Percentiles rank a stretch among this genome's conserved stretches.
These are phyloP conservation scores for Pythium volutum DNA, from an alignment of 352 stramenopile genomes.

Conservation along the genomic window DNA sequence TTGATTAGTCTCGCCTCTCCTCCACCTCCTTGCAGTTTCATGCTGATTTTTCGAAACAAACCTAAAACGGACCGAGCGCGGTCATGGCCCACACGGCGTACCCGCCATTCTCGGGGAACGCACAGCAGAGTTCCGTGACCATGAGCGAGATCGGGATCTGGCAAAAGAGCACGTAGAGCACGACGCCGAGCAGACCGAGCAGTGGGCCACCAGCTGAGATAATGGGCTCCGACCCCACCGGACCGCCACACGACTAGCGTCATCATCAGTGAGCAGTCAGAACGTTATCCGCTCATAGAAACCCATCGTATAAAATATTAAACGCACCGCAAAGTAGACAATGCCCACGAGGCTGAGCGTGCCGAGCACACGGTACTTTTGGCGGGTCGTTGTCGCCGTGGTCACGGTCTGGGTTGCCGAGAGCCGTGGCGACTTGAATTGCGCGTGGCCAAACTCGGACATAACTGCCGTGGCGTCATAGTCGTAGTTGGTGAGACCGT, in stretches of 20 bases:
- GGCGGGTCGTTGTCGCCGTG: neutral
- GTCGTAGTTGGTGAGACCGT: neutral
- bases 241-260: slow-evolving; percentile 5
- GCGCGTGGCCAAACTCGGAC: slow-evolving; percentile 8
- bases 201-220: slow-evolving; percentile 41
- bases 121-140: slow-evolving; percentile 55
- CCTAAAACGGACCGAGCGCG: slow-evolving; percentile 83
- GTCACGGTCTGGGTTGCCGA: slow-evolving; percentile 26
- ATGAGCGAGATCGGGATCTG: slow-evolving; percentile 49
- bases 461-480: slow-evolving; percentile 5
- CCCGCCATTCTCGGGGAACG: slow-evolving; percentile 75
- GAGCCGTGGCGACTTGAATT: slow-evolving; percentile 6
- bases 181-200: slow-evolving; percentile 56
- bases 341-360: slow-evolving; percentile 11
- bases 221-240: slow-evolving; percentile 51
- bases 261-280: neutral
- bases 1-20: no score
- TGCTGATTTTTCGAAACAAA: no score
- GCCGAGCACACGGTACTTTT: slow-evolving; percentile 15
- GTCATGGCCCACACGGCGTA: slow-evolving; percentile 87
- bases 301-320: neutral
- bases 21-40: no score
- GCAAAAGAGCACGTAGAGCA: slow-evolving; percentile 52
- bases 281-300: neutral
- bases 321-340: slow-evolving; percentile 13